Conservation (phyloP, 495 filamentous ascomycete genomes). For the Podospora tetraspora region DNA sequence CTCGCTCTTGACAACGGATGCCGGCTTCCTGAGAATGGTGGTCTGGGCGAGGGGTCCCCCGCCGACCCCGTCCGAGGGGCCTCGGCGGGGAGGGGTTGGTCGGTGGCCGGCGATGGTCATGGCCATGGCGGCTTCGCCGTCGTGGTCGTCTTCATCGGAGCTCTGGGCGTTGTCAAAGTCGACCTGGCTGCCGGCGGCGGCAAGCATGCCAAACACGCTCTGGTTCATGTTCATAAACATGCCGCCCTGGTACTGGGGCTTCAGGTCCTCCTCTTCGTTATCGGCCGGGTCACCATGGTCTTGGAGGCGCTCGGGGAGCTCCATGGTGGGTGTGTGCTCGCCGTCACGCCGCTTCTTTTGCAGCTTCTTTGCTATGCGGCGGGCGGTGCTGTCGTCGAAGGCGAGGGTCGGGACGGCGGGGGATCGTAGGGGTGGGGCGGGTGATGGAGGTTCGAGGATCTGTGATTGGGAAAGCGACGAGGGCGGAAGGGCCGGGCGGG, state of each 20-base stretch:
- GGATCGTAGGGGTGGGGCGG: slow-evolving; percentile 12
- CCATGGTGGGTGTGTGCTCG: slow-evolving; percentile 56
- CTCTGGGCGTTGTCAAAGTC: slow-evolving; percentile 70
- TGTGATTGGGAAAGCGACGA: slow-evolving; percentile 17
- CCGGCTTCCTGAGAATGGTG: slow-evolving; percentile 28
- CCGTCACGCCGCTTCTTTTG: slow-evolving; percentile 52
- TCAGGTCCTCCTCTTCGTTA: slow-evolving; percentile 64
- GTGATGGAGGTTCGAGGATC: slow-evolving; percentile 14
- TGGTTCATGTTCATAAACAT: slow-evolving; percentile 79
- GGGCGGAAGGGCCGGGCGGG: slow-evolving; percentile 5
- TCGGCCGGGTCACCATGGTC: slow-evolving; percentile 60
- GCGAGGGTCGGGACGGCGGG: slow-evolving; percentile 9
- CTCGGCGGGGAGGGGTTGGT: slow-evolving; percentile 9
- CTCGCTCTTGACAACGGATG: slow-evolving; percentile 20
- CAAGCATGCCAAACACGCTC: slow-evolving; percentile 89
- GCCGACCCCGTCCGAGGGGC: slow-evolving; percentile 7
- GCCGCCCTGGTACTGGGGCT: slow-evolving; percentile 50
- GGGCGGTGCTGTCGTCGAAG: slow-evolving; percentile 23
- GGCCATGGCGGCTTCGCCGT: slow-evolving; percentile 28
- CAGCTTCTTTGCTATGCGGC: slow-evolving; percentile 47
- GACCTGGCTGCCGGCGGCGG: slow-evolving; percentile 75
- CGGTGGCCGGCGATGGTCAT: slow-evolving; percentile 26
- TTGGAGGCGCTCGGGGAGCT: slow-evolving; percentile 71
- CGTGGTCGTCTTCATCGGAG: slow-evolving; percentile 62
- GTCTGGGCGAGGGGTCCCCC: slow-evolving; percentile 34